Conservation (phyloP, 2,329 filamentous ascomycete genomes). For the Fusarium stilboides region DNA sequence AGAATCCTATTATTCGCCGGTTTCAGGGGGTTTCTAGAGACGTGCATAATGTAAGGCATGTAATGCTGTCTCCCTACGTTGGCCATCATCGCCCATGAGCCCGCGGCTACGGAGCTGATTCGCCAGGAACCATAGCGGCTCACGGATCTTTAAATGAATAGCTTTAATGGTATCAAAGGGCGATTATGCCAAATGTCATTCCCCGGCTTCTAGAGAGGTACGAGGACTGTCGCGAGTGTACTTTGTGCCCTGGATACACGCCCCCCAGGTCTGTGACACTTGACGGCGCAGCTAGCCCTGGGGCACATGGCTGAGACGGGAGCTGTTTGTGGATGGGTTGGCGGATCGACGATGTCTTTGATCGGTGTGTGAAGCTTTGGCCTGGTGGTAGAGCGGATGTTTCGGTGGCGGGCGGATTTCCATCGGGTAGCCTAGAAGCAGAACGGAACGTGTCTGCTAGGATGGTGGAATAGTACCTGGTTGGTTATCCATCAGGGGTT, state of each 20-base stretch:
- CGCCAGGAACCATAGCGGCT: slow-evolving; percentile 20
- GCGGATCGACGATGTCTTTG: slow-evolving; percentile 25
- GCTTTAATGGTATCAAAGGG: slow-evolving; percentile 2
- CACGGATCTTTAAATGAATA: slow-evolving; percentile 16
- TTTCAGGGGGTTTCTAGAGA: slow-evolving; percentile 19
- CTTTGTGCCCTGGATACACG: slow-evolving; percentile 28
- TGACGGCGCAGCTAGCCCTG: slow-evolving; percentile 18
- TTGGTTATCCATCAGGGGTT: slow-evolving; percentile 15
- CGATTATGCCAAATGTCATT: not conserved
- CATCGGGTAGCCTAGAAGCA: slow-evolving; percentile 32
- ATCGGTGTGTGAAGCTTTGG: slow-evolving; percentile 34
- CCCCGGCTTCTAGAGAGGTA: slow-evolving; percentile 13
- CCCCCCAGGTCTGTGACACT: slow-evolving; percentile 29
- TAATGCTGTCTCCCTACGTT: slow-evolving; percentile 13
- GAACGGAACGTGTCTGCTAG: slow-evolving; percentile 12
- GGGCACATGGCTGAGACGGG: slow-evolving; percentile 44
- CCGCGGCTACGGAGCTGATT: slow-evolving; percentile 38
- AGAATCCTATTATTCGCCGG: slow-evolving; percentile 10
- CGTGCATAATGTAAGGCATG: slow-evolving; percentile 33
- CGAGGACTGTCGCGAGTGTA: slow-evolving; percentile 6
- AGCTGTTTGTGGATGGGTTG: slow-evolving; percentile 41
- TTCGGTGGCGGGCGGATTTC: slow-evolving; percentile 26
- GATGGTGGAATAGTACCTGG: slow-evolving; percentile 10
- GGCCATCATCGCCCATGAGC: slow-evolving; percentile 42
- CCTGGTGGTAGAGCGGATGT: slow-evolving; percentile 13